Percentiles rank a stretch among this genome's conserved stretches.
phyloP scores from a whole-genome alignment of 2,329 filamentous ascomycete species.

The Thelonectria olida region DNA sequence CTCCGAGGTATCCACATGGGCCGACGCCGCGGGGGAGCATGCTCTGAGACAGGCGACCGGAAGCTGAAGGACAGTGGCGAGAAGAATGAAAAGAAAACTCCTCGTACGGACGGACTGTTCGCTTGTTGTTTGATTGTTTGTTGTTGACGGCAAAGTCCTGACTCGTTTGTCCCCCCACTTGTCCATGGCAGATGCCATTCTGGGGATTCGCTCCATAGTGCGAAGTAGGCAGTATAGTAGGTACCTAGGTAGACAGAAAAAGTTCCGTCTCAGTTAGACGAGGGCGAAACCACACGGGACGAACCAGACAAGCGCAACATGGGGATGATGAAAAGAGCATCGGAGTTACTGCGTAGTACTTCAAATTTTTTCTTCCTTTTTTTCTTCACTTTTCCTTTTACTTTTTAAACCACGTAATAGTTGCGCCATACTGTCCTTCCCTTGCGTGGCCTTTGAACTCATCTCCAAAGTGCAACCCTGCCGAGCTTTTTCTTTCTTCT shows the following conservation, averaged over 20 bases:
- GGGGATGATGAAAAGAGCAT: too few species aligned
- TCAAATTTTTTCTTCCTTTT: too few species aligned
- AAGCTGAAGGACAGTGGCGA: neutral
- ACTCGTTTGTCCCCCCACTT: neutral
- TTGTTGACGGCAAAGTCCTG: neutral
- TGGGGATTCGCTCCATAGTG: neutral
- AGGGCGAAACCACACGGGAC: slow-evolving; percentile 6
- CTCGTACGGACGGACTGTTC: neutral
- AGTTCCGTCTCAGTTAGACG: slow-evolving; percentile 8
- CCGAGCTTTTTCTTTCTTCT: neutral
- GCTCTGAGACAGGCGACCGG: neutral
- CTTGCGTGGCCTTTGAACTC: neutral
- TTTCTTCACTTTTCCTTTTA: too few species aligned
- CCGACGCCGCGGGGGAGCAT: neutral
- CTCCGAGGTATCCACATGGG: slow-evolving; percentile 2
- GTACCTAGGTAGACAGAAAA: neutral
- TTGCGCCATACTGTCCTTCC: slow-evolving; percentile 15
- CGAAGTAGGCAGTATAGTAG: neutral
- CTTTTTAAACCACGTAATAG: neutral
- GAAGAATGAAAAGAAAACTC: neutral
- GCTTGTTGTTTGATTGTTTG: too few species aligned
- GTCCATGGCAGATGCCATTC: slow-evolving; percentile 19
- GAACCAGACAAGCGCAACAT: too few species aligned
- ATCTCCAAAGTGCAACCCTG: neutral
- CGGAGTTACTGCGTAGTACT: too few species aligned